Evolutionary conservation across 345 rosid species (phyloP).

Genomic region (Barbarea vulgaris): DNA sequence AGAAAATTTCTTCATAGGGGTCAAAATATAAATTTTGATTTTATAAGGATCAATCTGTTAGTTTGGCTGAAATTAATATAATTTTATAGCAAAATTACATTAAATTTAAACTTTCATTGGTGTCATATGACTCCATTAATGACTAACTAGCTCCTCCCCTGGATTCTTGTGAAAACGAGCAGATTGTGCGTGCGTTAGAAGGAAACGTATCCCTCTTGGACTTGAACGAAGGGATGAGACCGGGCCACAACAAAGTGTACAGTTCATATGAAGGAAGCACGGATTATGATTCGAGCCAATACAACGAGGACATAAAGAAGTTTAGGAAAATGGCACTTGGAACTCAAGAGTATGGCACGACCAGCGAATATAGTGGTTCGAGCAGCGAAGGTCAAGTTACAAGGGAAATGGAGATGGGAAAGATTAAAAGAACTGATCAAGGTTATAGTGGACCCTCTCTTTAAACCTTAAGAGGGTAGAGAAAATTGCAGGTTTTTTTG

Average conservation of each 20-base stretch:
- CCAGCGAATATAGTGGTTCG: conserved; percentile 74
- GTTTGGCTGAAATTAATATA: too few relatives aligned
- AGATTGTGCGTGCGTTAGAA: conserved; percentile 69
- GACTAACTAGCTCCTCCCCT: too few relatives aligned
- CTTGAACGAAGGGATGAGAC: conserved; percentile 70
- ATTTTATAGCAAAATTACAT: too few relatives aligned
- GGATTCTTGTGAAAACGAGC: too few relatives aligned
- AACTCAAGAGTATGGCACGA: conserved; percentile 60
- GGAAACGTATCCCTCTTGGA: conserved; percentile 67
- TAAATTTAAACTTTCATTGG: too few relatives aligned
- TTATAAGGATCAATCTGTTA: too few relatives aligned
- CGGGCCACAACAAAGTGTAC: conserved; percentile 63
- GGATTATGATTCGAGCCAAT: conserved; percentile 69
- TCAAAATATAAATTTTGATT: too few relatives aligned
- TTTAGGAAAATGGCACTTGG: conserved; percentile 71
- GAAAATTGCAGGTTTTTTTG: conserved; percentile 5
- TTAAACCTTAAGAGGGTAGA: conserved; percentile 11
- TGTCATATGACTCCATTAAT: too few relatives aligned
- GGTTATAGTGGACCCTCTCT: conserved; percentile 56
- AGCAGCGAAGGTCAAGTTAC: conserved; percentile 69
- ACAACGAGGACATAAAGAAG: conserved; percentile 73
- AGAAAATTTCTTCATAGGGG: too few relatives aligned
- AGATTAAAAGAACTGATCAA: conserved; percentile 48
- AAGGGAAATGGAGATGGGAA: conserved; percentile 71
- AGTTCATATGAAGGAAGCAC: conserved; percentile 68